Evolutionary conservation across 2,329 filamentous ascomycete genomes (phyloP), one percentile per base, ranked within the genome.

Genomic region (Monosporascus sp.): DNA sequence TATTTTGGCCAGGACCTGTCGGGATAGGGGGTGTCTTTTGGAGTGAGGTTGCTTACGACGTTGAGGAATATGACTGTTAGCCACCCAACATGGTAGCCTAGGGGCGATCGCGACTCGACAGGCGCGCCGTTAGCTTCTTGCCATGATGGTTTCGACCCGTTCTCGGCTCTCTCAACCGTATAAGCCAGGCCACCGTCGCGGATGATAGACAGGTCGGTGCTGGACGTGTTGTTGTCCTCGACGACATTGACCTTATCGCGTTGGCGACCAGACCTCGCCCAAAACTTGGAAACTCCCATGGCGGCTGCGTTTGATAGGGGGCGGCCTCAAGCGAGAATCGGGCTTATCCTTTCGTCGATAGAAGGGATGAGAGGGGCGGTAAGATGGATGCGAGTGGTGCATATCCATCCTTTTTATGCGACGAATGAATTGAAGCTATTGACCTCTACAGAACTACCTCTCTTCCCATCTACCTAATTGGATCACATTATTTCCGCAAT

Each of bases 71-170:
- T 70, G 20, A 83, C 79, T 0, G 81, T 82, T 26, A 80, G 60
- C 17, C 74, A 74, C 1, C 77, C 76, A 38, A 86, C 82, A 9
- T 76, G 69, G 60, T 85, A 84, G 1, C 83, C 84, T n/a, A 86
- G 67, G 0, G 84, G 82, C 3, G 81, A 85, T 5, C 72, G 63
- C 2, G 67, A 70, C 63, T 86, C 84, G 7, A 86, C 80, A 0
- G 84, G 83, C 2, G 84, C 84, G 14, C 84, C 84, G 6, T 73
- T 74, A 2, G 78, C 81, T 60, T 86, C 82, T 57, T 86, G 82
- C 59, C 81, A 82, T 3, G 77, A 74, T 2, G 72, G 65, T 48
- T 69, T 64, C 6, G 74, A 71, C 40, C 73, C 73, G 61, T 84
- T 84, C 24, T 63, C 56, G 6, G 63, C 63, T 40, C 60, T 61